phyloP scores from a whole-genome alignment of 192 early-diverging fungal species.

The Mortierella hygrophila region DNA sequence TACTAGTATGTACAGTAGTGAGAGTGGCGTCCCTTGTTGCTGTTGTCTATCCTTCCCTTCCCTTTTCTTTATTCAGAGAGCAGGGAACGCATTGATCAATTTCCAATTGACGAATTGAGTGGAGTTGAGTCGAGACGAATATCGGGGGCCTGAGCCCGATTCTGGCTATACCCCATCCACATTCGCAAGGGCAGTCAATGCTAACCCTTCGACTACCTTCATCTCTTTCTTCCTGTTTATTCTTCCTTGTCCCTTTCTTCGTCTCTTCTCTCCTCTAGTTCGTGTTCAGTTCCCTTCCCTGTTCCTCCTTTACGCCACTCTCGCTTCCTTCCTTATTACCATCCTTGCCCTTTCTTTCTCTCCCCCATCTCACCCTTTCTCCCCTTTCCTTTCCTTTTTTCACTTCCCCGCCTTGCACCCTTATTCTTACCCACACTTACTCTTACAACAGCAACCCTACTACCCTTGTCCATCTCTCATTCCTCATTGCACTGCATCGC shows the following conservation, averaged over 20 bases:
- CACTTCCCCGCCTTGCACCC: background rate
- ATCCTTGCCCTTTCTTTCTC: conserved; percentile 1
- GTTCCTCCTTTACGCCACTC: conserved; percentile 6
- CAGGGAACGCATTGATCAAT: too few species aligned
- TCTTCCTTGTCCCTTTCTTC: background rate
- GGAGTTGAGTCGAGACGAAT: too few species aligned
- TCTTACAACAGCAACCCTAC: background rate
- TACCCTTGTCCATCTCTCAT: background rate
- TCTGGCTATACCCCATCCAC: background rate
- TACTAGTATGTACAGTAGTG: background rate
- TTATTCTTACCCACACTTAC: background rate
- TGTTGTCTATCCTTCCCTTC: background rate
- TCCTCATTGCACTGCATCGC: conserved; percentile 1
- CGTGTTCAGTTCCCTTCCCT: conserved; percentile 6
- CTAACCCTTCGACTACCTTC: background rate
- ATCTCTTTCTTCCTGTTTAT: background rate
- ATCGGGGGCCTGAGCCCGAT: too few species aligned
- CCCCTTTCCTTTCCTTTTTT: background rate
- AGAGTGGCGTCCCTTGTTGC: background rate
- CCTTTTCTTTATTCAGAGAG: too few species aligned
- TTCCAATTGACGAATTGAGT: too few species aligned
- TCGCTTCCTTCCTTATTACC: background rate
- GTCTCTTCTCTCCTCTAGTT: background rate
- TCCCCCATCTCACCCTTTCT: conserved; percentile 8
- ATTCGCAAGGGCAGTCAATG: background rate